Conservation (phyloP, 805 yeast species). For the Debaryomyces tyrocola region DNA sequence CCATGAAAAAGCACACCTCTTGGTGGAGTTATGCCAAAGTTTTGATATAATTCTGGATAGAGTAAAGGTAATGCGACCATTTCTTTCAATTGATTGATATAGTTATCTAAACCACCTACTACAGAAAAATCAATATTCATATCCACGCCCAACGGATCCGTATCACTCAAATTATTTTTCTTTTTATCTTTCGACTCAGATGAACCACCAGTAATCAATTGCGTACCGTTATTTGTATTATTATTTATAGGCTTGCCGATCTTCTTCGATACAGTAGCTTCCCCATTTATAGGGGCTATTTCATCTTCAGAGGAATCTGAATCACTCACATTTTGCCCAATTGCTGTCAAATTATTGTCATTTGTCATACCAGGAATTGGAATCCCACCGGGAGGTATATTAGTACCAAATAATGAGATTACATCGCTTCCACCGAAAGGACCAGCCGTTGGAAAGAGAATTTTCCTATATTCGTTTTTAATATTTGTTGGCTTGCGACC, state of each 20-base stretch:
- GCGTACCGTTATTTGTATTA: constrained; percentile 20
- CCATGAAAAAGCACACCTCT: constrained; percentile 97
- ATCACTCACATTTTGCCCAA: constrained; percentile 42
- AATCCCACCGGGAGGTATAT: constrained; percentile 52
- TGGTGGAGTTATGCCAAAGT: constrained; percentile 91
- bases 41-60: constrained; percentile 90
- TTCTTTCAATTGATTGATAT: constrained; percentile 89
- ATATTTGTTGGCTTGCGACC: constrained; percentile 37
- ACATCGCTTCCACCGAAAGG: constrained; percentile 98
- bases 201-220: constrained; percentile 33
- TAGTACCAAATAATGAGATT: constrained; percentile 73
- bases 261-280: constrained; percentile 28
- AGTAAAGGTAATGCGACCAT: constrained; percentile 93
- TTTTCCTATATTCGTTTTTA: constrained; percentile 54
- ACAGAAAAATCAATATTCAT: constrained; percentile 81
- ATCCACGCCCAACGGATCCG: constrained; percentile 91
- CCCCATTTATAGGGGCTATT: constrained; percentile 44
- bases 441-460: constrained; percentile 91
- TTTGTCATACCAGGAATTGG: constrained; percentile 36
- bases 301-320: constrained; percentile 68
- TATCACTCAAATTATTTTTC: constrained; percentile 71
- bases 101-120: constrained; percentile 90
- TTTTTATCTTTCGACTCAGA: constrained; percentile 41
- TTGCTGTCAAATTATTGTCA: constrained; percentile 25
- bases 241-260: constrained; percentile 10